These are phyloP conservation scores for Sugiyamaella pinicola DNA, from an alignment of 1,139 yeast genomes.

Conservation along the genomic window DNA sequence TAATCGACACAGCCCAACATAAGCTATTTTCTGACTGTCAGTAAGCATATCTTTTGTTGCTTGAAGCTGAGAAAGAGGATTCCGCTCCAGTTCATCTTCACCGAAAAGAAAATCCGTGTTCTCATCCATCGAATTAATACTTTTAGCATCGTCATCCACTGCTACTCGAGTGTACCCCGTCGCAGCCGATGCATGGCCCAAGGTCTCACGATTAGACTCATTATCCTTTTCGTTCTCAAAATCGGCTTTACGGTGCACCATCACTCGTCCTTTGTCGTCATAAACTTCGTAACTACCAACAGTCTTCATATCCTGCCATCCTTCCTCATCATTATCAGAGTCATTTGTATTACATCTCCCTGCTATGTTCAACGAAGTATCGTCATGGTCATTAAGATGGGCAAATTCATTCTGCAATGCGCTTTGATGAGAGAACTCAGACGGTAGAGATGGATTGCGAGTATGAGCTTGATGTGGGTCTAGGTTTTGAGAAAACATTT, in stretches of 20 bases:
- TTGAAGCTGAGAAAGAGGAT: slow-evolving; percentile 65
- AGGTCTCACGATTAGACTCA: slow-evolving; percentile 28
- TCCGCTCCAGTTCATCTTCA: slow-evolving; percentile 50
- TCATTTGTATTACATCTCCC: neutral
- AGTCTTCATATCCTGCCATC: slow-evolving; percentile 64
- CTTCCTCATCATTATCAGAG: slow-evolving; percentile 29
- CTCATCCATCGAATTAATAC: slow-evolving; percentile 66
- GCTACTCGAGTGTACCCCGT: slow-evolving; percentile 88
- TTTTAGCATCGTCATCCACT: slow-evolving; percentile 83
- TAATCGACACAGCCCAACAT: slow-evolving; percentile 80
- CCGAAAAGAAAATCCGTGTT: slow-evolving; percentile 81
- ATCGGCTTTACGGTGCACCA: slow-evolving; percentile 38
- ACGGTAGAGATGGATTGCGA: slow-evolving; percentile 21
- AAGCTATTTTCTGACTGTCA: slow-evolving; percentile 88
- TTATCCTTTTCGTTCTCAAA: slow-evolving; percentile 20
- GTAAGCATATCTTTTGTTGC: slow-evolving; percentile 80
- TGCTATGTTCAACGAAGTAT: neutral
- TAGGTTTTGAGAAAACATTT: slow-evolving; percentile 17
- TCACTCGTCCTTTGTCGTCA: slow-evolving; percentile 57
- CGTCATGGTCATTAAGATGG: slow-evolving; percentile 8
- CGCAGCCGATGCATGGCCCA: slow-evolving; percentile 34
- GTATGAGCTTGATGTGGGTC: slow-evolving; percentile 17
- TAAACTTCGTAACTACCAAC: slow-evolving; percentile 60
- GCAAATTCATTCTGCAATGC: slow-evolving; percentile 21
- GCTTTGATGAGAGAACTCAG: slow-evolving; percentile 30